Evolutionary conservation across 2,329 filamentous ascomycete species (phyloP).

Genomic region (Ceratocystis papillata): DNA sequence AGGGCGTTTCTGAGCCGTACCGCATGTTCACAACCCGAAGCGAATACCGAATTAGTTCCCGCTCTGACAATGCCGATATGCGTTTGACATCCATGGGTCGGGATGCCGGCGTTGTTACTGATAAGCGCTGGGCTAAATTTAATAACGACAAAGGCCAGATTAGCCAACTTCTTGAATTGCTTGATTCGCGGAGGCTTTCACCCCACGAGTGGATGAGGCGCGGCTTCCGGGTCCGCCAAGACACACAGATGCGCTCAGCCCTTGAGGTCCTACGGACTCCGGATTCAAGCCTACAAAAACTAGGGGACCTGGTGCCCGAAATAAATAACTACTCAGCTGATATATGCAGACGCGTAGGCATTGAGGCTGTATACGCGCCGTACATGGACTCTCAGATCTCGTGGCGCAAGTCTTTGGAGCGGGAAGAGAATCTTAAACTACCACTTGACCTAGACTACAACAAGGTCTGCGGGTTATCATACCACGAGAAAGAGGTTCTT

Average conservation of each 20-base stretch:
- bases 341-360: slow-evolving; percentile 59
- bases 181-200: slow-evolving; percentile 49
- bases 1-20: slow-evolving; percentile 93
- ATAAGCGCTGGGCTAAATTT: slow-evolving; percentile 65
- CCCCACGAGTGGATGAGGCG: slow-evolving; percentile 55
- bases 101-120: slow-evolving; percentile 64
- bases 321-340: slow-evolving; percentile 44
- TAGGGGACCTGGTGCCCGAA: slow-evolving; percentile 48
- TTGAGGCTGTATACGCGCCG: slow-evolving; percentile 78
- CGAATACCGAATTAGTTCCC: slow-evolving; percentile 86
- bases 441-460: slow-evolving; percentile 69
- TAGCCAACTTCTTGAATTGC: slow-evolving; percentile 48
- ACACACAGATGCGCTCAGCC: slow-evolving; percentile 57
- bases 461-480: slow-evolving; percentile 59
- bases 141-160: slow-evolving; percentile 56
- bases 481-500: slow-evolving; percentile 65
- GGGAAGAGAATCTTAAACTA: slow-evolving; percentile 65
- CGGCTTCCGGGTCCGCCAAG: slow-evolving; percentile 58
- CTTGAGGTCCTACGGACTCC: slow-evolving; percentile 68
- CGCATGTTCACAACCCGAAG: slow-evolving; percentile 95
- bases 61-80: slow-evolving; percentile 87
- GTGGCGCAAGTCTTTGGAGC: slow-evolving; percentile 54
- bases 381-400: slow-evolving; percentile 66
- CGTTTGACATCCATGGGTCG: slow-evolving; percentile 72
- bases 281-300: slow-evolving; percentile 45